A percentile compares a stretch with the other conserved stretches of the same genome.
Evolutionary conservation across 768 basidiomycete genomes (phyloP).

Genomic region (Hebeloma cylindrosporum): DNA sequence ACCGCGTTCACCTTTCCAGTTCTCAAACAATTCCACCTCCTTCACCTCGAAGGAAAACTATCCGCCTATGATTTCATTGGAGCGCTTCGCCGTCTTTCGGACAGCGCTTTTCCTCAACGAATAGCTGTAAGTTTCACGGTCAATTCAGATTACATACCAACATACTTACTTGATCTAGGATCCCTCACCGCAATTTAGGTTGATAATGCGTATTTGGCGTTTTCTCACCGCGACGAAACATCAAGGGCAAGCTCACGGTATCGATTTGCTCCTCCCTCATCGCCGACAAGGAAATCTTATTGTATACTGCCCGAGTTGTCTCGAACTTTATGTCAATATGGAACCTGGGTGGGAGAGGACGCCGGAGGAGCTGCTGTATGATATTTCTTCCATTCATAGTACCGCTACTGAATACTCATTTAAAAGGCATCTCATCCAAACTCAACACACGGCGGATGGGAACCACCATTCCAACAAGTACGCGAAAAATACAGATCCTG

Average conservation of each 20-base stretch:
- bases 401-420: constrained; percentile 17
- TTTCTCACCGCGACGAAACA: constrained; percentile 16
- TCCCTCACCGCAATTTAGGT: constrained; percentile 18
- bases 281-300: constrained; percentile 17
- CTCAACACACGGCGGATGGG: constrained; percentile 29
- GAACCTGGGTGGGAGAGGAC: constrained; percentile 15
- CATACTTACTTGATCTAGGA: constrained; percentile 11
- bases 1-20: constrained; percentile 25
- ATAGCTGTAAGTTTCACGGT: constrained; percentile 21
- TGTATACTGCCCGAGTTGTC: constrained; percentile 24
- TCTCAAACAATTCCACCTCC: constrained; percentile 21
- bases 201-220: constrained; percentile 23
- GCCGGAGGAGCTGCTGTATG: constrained; percentile 19
- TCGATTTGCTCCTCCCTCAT: constrained; percentile 16
- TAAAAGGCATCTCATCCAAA: constrained; percentile 26
- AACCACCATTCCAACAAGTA: constrained; percentile 27
- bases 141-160: background rate
- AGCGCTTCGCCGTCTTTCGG: constrained; percentile 19
- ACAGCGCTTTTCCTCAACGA: constrained; percentile 21
- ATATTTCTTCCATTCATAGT: background rate
- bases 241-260: constrained; percentile 23
- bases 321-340: constrained; percentile 29
- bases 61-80: constrained; percentile 24
- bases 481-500: constrained; percentile 27
- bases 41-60: constrained; percentile 24